Evolutionary conservation across 2,329 filamentous ascomycete species (phyloP), one percentile per base, ranked within the genome.

Genomic region (Arthrinium phaeospermum): DNA sequence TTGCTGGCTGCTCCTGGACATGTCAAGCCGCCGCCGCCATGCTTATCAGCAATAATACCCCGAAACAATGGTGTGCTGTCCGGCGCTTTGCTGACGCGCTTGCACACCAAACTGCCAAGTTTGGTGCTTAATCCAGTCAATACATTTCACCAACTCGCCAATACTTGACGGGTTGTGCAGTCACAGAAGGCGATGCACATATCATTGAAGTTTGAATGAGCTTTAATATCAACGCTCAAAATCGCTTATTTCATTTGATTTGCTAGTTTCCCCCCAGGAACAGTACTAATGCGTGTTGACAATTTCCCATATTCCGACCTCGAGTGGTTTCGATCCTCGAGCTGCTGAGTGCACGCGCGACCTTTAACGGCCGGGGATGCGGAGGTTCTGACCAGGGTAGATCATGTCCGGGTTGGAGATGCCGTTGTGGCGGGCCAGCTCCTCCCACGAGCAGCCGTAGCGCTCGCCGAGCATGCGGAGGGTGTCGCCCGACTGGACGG

Each of bases 331-430:
- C 57, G 34, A 64, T 22, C 46, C 46, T 49, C 46, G 57, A 61
- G 16, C 30, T 41, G 22, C 57, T n/a, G 24, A 41, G 22, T 24
- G 7, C 5, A n/a, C 46, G 7, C 5, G 10, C 46, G 22, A 47
- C 19, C 46, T 49, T 61, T 64, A 64, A 12, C 57, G 57, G 19
- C 79, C 77, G 12, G 83, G 82, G 0, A 85, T 72, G 70, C 80
- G 76, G 2, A 85, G 78, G 2, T 78, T 78, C 76, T 85, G 83
- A 1, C 83, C 83, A 0, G 83, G 83, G 72, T 83, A 83, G 73
- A 85, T 85, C 77, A 83, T 72, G 61, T 85, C 83, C 7, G 83
- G 81, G 75, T 85, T 84, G 71, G 74, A 6, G 71, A 85, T 82
- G 74, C 78, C 79, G 74, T 85, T 85, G 46, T 77, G 78, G 27